Conservation (phyloP, 2,329 filamentous ascomycete species). For the Ascochyta fabae region DNA sequence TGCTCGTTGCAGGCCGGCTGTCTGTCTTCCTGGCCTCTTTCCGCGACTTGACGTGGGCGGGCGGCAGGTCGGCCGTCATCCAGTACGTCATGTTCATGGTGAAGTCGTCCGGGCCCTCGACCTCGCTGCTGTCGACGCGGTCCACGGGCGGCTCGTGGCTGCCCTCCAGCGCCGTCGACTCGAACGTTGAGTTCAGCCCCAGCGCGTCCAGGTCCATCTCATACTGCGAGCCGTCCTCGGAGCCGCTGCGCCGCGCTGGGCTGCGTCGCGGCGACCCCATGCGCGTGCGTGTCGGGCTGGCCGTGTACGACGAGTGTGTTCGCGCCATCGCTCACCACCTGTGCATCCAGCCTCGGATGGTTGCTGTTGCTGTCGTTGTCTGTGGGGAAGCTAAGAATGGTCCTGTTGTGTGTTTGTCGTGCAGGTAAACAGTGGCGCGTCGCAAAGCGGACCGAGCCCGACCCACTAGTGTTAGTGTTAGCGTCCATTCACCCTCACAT, state of each 20-base stretch:
- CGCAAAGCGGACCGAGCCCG: neutral
- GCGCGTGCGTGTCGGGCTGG: slow-evolving; percentile 38
- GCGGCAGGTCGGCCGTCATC: slow-evolving; percentile 48
- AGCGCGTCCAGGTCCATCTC: slow-evolving; percentile 50
- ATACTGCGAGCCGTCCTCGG: slow-evolving; percentile 46
- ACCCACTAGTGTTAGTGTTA: neutral
- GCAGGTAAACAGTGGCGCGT: slow-evolving; percentile 4
- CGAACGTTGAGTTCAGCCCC: slow-evolving; percentile 44
- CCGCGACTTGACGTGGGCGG: slow-evolving; percentile 39
- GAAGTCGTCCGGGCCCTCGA: slow-evolving; percentile 52
- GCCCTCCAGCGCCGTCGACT: slow-evolving; percentile 41
- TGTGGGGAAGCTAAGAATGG: neutral
- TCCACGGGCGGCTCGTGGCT: slow-evolving; percentile 42
- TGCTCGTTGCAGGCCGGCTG: slow-evolving; percentile 22
- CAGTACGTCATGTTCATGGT: slow-evolving; percentile 54
- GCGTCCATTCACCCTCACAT: neutral
- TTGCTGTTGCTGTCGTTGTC: neutral
- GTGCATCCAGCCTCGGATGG: neutral
- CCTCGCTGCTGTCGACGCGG: slow-evolving; percentile 48
- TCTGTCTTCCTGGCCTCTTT: slow-evolving; percentile 35
- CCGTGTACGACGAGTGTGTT: slow-evolving; percentile 45
- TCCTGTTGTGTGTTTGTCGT: neutral
- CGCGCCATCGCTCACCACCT: slow-evolving; percentile 37
- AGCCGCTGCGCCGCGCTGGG: slow-evolving; percentile 32
- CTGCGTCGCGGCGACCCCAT: slow-evolving; percentile 33